Percentiles rank a stretch among this genome's conserved stretches.
Conservation (phyloP, 441 rosid genomes). For the Gossypium lobatum region DNA sequence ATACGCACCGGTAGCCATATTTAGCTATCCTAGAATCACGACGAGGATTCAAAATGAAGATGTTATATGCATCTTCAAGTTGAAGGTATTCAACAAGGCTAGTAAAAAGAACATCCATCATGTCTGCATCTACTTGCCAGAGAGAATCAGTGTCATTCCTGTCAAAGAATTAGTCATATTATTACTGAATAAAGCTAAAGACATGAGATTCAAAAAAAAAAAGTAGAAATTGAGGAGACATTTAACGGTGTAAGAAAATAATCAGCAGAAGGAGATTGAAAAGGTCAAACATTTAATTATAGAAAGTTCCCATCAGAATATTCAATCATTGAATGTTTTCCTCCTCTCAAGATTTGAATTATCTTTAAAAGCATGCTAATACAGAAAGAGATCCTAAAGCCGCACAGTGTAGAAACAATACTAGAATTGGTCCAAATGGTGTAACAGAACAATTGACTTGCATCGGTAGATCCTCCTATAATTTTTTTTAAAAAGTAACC, state of each 20-base stretch:
- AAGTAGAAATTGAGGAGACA: background rate
- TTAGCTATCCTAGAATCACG: constrained; percentile 39
- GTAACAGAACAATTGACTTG: background rate
- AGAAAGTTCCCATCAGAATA: background rate
- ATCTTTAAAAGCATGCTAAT: constrained; percentile 5
- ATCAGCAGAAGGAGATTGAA: background rate
- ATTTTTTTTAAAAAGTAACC: background rate
- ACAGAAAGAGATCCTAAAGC: constrained; percentile 4
- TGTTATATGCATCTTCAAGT: constrained; percentile 76
- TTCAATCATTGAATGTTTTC: background rate
- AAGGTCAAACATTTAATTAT: background rate
- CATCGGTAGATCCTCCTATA: background rate
- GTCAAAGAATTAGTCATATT: constrained; percentile 26
- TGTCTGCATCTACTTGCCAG: constrained; percentile 88
- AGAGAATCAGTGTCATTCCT: constrained; percentile 56
- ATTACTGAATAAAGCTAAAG: constrained; percentile 17
- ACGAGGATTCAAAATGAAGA: constrained; percentile 84
- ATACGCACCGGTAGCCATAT: constrained; percentile 86
- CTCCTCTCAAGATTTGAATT: background rate
- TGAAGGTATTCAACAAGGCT: constrained; percentile 91
- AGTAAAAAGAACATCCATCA: constrained; percentile 77
- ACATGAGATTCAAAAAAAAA: constrained; percentile 4
- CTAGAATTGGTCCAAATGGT: background rate
- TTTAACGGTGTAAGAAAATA: background rate
- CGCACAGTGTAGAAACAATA: background rate